Base-by-base conservation (phyloP, 345 rosid species). In the Salix brachista region DNA sequence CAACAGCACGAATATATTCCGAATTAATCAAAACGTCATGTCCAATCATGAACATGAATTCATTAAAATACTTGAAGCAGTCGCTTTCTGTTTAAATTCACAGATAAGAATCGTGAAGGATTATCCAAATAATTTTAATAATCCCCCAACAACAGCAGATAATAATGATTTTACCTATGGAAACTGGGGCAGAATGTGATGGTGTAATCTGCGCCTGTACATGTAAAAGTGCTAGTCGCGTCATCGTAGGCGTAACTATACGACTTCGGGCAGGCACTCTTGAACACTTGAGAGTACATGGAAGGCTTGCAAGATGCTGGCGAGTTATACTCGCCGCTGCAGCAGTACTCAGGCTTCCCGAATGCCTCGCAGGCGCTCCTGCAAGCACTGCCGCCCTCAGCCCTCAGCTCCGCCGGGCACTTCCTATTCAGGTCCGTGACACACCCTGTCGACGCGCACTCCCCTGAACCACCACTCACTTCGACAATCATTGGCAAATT, bases 201-300 rank as follows among this genome's bases (percentile, higher is more conserved):
- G 48, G 76, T 75, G 21, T 80, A 80, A 42, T 80, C 83, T 4
- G 79, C 79, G 23, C 68, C 79, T 3, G 83, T 75, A 32, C 83
- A 80, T 2, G 83, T 80, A 54, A 80, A 80, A 28, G 83, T 80
- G 34, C 83, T 75, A 1, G 76, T 75, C 41, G 76, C 79, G 42
- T 80, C 83, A 18, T 80, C 83, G 44, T 52, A 80, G 1, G 83
- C 83, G 34, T 80, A 80, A 60, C 79, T 75, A 37, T 80, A 80
- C 2, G 83, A 75, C 26, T 25, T 75, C 44, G 83, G 83, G 58
- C 83, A 80, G 30, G 79, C 79, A 41, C 76, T 75, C 25, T 80
- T 80, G 71, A 80, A 80, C 67, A 71, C n/a, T 39, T 80, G 69
- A 3, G 83, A 75, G 41, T 80, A 80, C 76, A 16, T 65, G 19